Base-by-base conservation (phyloP, 805 yeast genomes). In the Saturnispora ahearnii region DNA sequence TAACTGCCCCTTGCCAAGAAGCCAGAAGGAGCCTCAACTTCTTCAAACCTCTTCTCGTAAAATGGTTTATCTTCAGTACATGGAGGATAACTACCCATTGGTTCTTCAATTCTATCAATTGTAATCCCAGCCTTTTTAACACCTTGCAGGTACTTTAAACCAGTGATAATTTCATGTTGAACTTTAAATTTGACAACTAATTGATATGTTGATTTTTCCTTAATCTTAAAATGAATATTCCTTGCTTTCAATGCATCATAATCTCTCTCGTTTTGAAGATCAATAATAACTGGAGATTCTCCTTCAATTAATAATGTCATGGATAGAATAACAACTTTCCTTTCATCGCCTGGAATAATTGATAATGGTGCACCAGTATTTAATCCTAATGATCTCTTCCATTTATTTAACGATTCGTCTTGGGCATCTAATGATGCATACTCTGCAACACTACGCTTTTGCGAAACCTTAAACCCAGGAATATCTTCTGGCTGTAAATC, bases 11-110 rank as follows among this genome's bases (percentile, higher is more conserved):
- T 79, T 3, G 93, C 96, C 55, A 90, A 67, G 65, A 90, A 66
- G 1, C 97, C 97, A 43, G 87, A 76, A 34, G 97, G 97, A 5
- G 96, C 96, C 65, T 88, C 96, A 52, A 85, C 89, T 60, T 77
- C 85, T 10, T 82, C 84, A 56, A 80, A 83, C 37, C 62, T 66
- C 26, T 59, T 56, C 62, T 88, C 96, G 64, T 89, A 89, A 62
- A 66, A 83, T 8, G 95, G 96, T 62, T 83, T 86, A 41, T 78
- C 87, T 51, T 70, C 73, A 3, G 96, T 88, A 64, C 79, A 86
- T 58, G 97, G 97, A 9, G 96, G 90, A 65, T 82, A 90, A 3
- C 93, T 82, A 3, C 97, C 97, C 63, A 88, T 75, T 42, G 90
- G 93, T 65, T 88, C 95, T 56, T 87, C 95, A 41, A 82, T 69